Percentiles rank a stretch among this genome's conserved stretches.
phyloP scores from a whole-genome alignment of 2,329 filamentous ascomycete genomes.

The Helotiales sp. region DNA sequence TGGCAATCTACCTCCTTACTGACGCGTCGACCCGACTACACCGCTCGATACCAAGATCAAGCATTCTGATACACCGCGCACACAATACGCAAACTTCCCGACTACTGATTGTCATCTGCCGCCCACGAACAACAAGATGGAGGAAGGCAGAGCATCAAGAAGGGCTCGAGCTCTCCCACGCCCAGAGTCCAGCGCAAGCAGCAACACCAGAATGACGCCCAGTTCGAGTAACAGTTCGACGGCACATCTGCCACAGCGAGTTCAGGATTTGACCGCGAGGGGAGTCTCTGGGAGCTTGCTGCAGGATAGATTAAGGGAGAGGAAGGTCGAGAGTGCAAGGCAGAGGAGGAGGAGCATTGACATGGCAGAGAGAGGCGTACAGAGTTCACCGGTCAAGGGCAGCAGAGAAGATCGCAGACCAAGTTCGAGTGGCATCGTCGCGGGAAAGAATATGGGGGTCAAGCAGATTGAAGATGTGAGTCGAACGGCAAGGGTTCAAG shows the following conservation, averaged over 20 bases:
- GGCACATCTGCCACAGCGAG: slow-evolving; percentile 22
- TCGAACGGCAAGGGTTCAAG: neutral
- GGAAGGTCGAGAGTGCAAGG: slow-evolving; percentile 41
- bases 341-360: slow-evolving; percentile 36
- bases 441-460: slow-evolving; percentile 60
- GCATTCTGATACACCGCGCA: slow-evolving; percentile 9
- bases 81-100: slow-evolving; percentile 16
- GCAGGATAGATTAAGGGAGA: slow-evolving; percentile 43
- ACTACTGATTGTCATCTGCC: neutral
- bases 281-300: slow-evolving; percentile 36
- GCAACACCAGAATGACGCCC: slow-evolving; percentile 37
- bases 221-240: slow-evolving; percentile 29
- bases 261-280: slow-evolving; percentile 1
- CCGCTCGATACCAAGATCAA: slow-evolving; percentile 6
- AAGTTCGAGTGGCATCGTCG: slow-evolving; percentile 36
- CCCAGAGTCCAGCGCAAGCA: slow-evolving; percentile 34
- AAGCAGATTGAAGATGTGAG: slow-evolving; percentile 72
- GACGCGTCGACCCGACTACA: neutral
- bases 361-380: slow-evolving; percentile 32
- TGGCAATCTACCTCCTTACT: neutral
- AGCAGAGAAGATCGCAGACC: slow-evolving; percentile 36
- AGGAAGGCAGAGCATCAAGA: slow-evolving; percentile 26
- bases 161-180: slow-evolving; percentile 18
- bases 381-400: slow-evolving; percentile 41
- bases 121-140: slow-evolving; percentile 26